Evolutionary conservation across 257 asterid genomes (phyloP).

Genomic region (Solanum chmielewskii): DNA sequence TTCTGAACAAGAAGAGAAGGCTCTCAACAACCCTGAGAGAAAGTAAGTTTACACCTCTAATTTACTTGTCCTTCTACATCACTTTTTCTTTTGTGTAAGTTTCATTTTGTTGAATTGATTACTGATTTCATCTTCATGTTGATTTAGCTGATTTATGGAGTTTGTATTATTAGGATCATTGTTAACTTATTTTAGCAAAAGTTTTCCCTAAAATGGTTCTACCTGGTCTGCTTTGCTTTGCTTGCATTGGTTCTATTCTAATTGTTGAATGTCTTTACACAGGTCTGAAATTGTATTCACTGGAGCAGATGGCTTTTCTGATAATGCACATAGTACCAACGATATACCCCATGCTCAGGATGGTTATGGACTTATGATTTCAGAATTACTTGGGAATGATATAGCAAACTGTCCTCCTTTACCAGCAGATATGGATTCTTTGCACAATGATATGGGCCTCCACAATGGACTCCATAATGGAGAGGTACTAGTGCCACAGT

Average conservation of each 20-base stretch:
- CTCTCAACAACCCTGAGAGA: conserved; percentile 35
- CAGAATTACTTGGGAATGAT: conserved; percentile 71
- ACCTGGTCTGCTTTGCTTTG: conserved; percentile 6
- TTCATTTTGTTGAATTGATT: neutral
- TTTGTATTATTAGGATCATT: neutral
- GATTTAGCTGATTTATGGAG: neutral
- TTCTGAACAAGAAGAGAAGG: conserved; percentile 47
- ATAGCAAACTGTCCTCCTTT: conserved; percentile 62
- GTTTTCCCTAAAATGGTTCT: neutral
- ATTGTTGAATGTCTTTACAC: conserved; percentile 10
- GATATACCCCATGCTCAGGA: conserved; percentile 56
- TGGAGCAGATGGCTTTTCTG: conserved; percentile 57
- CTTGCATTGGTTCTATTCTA: neutral
- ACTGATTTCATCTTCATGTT: neutral
- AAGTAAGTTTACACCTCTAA: conserved; percentile 32
- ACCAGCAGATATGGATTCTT: conserved; percentile 45
- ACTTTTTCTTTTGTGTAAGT: conserved; percentile 1
- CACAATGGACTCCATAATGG: conserved; percentile 54
- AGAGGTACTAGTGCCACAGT: conserved; percentile 43
- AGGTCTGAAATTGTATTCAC: conserved; percentile 60
- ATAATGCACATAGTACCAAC: conserved; percentile 39
- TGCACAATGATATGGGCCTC: conserved; percentile 68
- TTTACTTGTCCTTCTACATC: neutral
- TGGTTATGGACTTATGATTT: conserved; percentile 80
- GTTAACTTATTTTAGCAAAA: neutral